A percentile compares a stretch with the other conserved stretches of the same genome.
Evolutionary conservation across 441 rosid species (phyloP).

Genomic region (Bocquillonia castaneifolia): DNA sequence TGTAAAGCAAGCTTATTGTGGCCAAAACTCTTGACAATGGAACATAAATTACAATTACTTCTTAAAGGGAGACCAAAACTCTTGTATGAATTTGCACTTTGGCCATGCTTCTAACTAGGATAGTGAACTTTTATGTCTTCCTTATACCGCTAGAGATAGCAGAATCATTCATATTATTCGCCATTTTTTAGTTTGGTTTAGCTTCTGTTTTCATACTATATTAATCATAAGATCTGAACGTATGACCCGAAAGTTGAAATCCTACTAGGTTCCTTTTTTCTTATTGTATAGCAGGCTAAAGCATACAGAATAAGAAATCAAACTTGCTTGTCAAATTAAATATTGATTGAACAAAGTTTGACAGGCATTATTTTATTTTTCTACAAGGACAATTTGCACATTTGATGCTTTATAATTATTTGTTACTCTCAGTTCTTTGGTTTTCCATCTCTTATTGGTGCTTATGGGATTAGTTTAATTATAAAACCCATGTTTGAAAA

Average conservation of each 20-base stretch:
- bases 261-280: background rate
- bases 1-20: too few relatives aligned
- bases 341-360: background rate
- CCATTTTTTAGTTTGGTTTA: background rate
- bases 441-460: background rate
- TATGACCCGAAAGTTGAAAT: background rate
- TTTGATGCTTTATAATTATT: background rate
- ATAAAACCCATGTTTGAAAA: conserved; percentile 5
- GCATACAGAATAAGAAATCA: background rate
- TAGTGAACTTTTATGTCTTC: background rate
- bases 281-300: background rate
- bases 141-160: background rate
- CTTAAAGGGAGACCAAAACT: background rate
- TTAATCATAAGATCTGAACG: background rate
- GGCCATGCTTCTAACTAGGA: background rate
- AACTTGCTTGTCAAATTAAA: background rate
- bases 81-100: too few relatives aligned
- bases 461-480: background rate
- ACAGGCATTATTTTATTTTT: background rate
- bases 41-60: background rate
- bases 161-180: background rate
- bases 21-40: background rate
- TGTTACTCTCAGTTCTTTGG: background rate
- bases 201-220: background rate
- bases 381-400: background rate